Percentiles rank a stretch among this genome's conserved stretches.
phyloP scores from a whole-genome alignment of 495 filamentous ascomycete genomes.

The Hypoxylon rickii region DNA sequence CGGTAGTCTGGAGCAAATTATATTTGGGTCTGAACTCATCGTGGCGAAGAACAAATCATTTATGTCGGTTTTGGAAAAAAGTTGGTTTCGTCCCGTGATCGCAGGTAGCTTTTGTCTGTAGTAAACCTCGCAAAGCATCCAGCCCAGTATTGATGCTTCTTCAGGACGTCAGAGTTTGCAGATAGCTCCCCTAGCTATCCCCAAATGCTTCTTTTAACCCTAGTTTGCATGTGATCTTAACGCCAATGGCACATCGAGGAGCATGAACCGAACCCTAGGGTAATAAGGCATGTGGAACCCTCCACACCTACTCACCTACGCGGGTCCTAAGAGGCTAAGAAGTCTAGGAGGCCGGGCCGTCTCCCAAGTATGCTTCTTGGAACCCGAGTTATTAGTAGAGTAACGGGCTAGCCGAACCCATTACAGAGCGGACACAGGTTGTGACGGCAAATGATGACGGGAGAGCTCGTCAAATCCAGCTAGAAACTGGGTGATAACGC shows the following conservation, averaged over 20 bases:
- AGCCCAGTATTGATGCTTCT: not conserved
- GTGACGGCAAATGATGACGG: conserved; percentile 3
- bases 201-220: not conserved
- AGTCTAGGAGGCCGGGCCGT: not conserved
- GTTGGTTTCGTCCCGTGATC: too few relatives aligned
- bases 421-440: not conserved
- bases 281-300: conserved; percentile 4
- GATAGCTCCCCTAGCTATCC: not conserved
- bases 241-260: conserved; percentile 16
- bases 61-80: too few relatives aligned
- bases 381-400: too few relatives aligned
- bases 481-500: conserved; percentile 1
- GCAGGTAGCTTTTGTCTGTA: too few relatives aligned
- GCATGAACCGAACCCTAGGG: not conserved
- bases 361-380: too few relatives aligned
- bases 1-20: too few relatives aligned
- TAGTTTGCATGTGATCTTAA: conserved; percentile 1
- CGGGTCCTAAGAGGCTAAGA: not conserved
- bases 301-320: conserved; percentile 20
- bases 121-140: too few relatives aligned
- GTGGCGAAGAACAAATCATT: too few relatives aligned
- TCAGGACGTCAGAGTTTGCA: conserved; percentile 3
- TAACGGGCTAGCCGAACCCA: conserved; percentile 10
- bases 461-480: conserved; percentile 4
- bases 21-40: too few relatives aligned